These are phyloP conservation scores for Daldinia bambusicola DNA, from an alignment of 495 filamentous ascomycete genomes.

Conservation along the genomic window DNA sequence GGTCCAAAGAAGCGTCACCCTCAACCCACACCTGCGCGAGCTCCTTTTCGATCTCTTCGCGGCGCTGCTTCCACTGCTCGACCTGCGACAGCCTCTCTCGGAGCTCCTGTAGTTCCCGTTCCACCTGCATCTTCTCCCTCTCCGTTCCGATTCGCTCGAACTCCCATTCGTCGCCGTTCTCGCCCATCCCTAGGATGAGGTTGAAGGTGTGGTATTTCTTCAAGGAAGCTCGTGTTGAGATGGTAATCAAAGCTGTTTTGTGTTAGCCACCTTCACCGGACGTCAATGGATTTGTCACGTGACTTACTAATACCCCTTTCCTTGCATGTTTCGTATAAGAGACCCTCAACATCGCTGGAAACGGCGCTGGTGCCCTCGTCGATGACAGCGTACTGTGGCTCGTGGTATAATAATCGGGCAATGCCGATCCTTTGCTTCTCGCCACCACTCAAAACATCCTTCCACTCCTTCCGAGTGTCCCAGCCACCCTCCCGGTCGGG, in stretches of 20 bases:
- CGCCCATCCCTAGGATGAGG: slow-evolving; percentile 80
- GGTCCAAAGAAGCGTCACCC: slow-evolving; percentile 52
- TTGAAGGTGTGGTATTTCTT: slow-evolving; percentile 96
- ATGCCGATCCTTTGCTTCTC: slow-evolving; percentile 97
- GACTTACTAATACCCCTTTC: slow-evolving; percentile 86
- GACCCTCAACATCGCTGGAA: slow-evolving; percentile 90
- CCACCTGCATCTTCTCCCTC: slow-evolving; percentile 88
- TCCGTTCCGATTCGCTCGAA: slow-evolving; percentile 93
- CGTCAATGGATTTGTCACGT: neutral
- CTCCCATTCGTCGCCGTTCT: slow-evolving; percentile 76
- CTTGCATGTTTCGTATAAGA: slow-evolving; percentile 92
- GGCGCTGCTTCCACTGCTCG: slow-evolving; percentile 81
- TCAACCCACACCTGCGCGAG: slow-evolving; percentile 67
- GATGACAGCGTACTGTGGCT: slow-evolving; percentile 91
- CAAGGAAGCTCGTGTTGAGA: slow-evolving; percentile 89
- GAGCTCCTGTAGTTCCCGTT: slow-evolving; percentile 86
- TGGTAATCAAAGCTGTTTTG: slow-evolving; percentile 79
- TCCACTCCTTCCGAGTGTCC: slow-evolving; percentile 98
- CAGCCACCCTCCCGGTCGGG: slow-evolving; percentile 93
- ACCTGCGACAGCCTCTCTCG: slow-evolving; percentile 81
- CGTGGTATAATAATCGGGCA: slow-evolving; percentile 91
- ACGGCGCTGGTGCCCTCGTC: slow-evolving; percentile 97
- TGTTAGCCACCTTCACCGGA: slow-evolving; percentile 41
- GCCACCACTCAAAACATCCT: slow-evolving; percentile 95
- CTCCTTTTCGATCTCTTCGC: slow-evolving; percentile 73